Evolutionary conservation across 257 asterid genomes (phyloP), one percentile per base, ranked within the genome.

Genomic region (Solanum raphanifolium): DNA sequence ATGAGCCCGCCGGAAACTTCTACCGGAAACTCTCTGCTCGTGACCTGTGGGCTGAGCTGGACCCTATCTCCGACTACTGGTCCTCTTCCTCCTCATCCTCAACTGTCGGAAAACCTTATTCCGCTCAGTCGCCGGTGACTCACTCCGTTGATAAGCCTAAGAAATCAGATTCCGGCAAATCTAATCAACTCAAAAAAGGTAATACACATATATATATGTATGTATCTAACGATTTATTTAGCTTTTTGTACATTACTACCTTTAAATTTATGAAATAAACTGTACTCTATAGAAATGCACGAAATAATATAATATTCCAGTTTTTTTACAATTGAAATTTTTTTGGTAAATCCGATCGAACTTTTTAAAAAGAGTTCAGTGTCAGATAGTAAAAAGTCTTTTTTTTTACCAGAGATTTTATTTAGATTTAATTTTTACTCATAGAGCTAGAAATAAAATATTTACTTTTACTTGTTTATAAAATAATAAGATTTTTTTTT

Each of bases 1-100:
- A 93, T 41, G 84, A 69, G 7, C 97, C 97, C 7, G 88, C 92
- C 88, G 89, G 90, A 27, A 90, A 83, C 86, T 90, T 87, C 71
- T 87, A 88, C 90, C 94, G 94, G 27, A 94, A 93, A 71, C 13
- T 94, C 41, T 90, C 93, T 41, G 25, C 92, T 18, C 34, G 91
- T 16, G 93, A 95, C 43, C 91, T 96, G 23, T 95, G 98, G 99
- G 95, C 92, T 68, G 94, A 94, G 68, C 87, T 94, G 9, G 97
- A 96, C 18, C 87, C 91, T 86, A 89, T 95, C 46, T 92, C 98
- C 52, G 91, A 88, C 52, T 85, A 91, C 20, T 94, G 98, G 98
- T 95, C 48, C 48, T 71, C 95, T 88, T 93, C 93, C 87, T 69
- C 94, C 83, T 88, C 92, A 85, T 87, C 94, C 71, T 52, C 71